Percentiles rank a stretch among this genome's conserved stretches.
phyloP scores from a whole-genome alignment of 73 alveolate genomes.

The Breviolum minutum region DNA sequence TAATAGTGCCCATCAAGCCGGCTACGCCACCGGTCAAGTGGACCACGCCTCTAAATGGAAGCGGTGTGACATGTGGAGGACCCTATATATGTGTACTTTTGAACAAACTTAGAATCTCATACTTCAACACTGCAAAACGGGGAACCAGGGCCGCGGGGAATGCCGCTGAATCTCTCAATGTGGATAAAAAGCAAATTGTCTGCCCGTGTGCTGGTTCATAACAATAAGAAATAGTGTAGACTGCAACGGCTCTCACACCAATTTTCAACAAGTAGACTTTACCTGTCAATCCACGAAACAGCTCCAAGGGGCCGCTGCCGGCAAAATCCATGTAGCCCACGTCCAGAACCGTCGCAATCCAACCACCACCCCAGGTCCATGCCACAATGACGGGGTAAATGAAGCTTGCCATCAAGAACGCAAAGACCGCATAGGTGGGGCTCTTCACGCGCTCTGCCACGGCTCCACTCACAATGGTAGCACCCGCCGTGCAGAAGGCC shows the following conservation, averaged over 20 bases:
- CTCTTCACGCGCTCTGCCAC: slow-evolving; percentile 97
- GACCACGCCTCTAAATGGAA: slow-evolving; percentile 14
- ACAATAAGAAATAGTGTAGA: neutral
- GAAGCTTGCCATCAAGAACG: slow-evolving; percentile 86
- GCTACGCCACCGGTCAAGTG: slow-evolving; percentile 66
- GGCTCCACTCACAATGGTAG: slow-evolving; percentile 97
- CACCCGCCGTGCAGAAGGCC: slow-evolving; percentile 96
- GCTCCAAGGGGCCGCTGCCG: slow-evolving; percentile 51
- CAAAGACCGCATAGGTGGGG: slow-evolving; percentile 96
- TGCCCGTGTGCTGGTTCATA: neutral
- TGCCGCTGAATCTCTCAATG: too few relatives aligned
- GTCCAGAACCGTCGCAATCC: slow-evolving; percentile 10
- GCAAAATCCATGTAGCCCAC: slow-evolving; percentile 96
- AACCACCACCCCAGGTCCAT: slow-evolving; percentile 96
- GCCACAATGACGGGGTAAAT: slow-evolving; percentile 95
- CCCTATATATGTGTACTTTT: too few relatives aligned
- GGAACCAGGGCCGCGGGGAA: too few relatives aligned
- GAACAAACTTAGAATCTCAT: too few relatives aligned
- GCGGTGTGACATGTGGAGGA: too few relatives aligned
- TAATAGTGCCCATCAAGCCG: slow-evolving; percentile 51
- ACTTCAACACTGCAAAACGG: too few relatives aligned
- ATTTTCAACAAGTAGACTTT: too few relatives aligned
- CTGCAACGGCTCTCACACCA: too few relatives aligned
- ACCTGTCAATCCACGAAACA: too few relatives aligned
- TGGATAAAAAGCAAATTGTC: too few relatives aligned